These are phyloP conservation scores for Penicillium herquei DNA, from an alignment of 495 filamentous ascomycete genomes.

Conservation along the genomic window DNA sequence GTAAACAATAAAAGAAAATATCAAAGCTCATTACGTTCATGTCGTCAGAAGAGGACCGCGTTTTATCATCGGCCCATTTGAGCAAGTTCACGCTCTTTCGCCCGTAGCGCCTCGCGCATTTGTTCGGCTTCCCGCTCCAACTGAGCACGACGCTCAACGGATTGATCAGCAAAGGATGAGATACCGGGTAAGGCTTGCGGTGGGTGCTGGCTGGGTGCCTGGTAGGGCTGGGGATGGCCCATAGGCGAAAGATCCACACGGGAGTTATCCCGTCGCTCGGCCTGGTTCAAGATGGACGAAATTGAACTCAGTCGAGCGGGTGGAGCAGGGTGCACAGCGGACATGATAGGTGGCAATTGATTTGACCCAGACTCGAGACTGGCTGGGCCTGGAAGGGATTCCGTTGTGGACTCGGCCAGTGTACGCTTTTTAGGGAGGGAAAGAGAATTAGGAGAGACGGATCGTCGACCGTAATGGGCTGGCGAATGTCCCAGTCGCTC, in stretches of 20 bases:
- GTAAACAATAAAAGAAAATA: background rate
- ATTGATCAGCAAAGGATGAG: slow-evolving; percentile 50
- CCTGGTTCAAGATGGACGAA: slow-evolving; percentile 72
- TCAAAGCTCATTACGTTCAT: slow-evolving; percentile 24
- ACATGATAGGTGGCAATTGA: slow-evolving; percentile 47
- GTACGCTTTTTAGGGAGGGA: slow-evolving; percentile 45
- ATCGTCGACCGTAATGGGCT: slow-evolving; percentile 39
- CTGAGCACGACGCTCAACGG: slow-evolving; percentile 61
- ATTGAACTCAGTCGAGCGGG: slow-evolving; percentile 69
- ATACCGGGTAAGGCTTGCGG: slow-evolving; percentile 37
- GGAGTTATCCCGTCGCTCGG: slow-evolving; percentile 39
- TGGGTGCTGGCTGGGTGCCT: slow-evolving; percentile 28
- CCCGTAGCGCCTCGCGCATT: slow-evolving; percentile 71
- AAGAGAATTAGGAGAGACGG: slow-evolving; percentile 38
- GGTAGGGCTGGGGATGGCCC: slow-evolving; percentile 29
- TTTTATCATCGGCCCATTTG: slow-evolving; percentile 48
- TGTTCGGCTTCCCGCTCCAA: slow-evolving; percentile 72
- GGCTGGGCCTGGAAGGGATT: slow-evolving; percentile 27
- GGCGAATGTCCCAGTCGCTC: slow-evolving; percentile 34
- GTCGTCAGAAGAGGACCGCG: slow-evolving; percentile 9
- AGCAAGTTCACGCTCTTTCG: slow-evolving; percentile 77
- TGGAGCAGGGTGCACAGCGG: slow-evolving; percentile 38
- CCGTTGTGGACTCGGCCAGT: slow-evolving; percentile 33
- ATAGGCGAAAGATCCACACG: slow-evolving; percentile 49
- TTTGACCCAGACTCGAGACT: slow-evolving; percentile 42